Evolutionary conservation across 768 basidiomycete species (phyloP), one percentile per base, ranked within the genome.

Genomic region (Lentinula detonsa): DNA sequence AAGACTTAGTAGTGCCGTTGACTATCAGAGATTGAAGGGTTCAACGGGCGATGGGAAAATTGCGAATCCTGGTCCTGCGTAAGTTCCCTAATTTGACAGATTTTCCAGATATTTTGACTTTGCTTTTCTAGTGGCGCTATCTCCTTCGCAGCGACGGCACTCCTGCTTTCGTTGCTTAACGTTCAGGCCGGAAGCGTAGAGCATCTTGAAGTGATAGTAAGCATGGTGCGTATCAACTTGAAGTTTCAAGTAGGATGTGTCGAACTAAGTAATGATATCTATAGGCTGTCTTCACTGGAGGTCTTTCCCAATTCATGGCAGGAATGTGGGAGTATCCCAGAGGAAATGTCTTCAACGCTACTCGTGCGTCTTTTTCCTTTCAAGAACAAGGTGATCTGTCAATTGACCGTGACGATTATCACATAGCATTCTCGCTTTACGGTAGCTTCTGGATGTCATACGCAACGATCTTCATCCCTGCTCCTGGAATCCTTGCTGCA

Each of bases 401-500:
- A 46, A 18, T 46, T 46, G 15, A n/a, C n/a, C n/a, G n/a, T n/a
- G n/a, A 46, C 21, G 6, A 23, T 13, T n/a, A 28, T 4, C 3
- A 28, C 7, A 39, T 13, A 88, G 90, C 84, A 0, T 90, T 92
- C 74, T 75, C 86, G 1, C 84, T 83, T 2, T 92, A 86, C 62
- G 90, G 90, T 34, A 83, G 81, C 0, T 92, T 92, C 76, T 92
- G 90, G 90, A 76, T 91, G 77, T 90, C 90, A 2, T 91, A 83
- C 58, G 88, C 82, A 4, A 77, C 82, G 0, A 84, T 91, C 61
- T 76, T 85, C 68, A 82, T 89, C 52, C 91, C 90, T 0, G 75
- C 77, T n/a, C 79, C 80, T 1, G 88, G 88, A 3, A 75, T 91
- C 46, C 43, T 69, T 3, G 68, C 73, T 0, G 83, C 89, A 1